phyloP scores from a whole-genome alignment of 345 rosid species.

The Citrus medica region DNA sequence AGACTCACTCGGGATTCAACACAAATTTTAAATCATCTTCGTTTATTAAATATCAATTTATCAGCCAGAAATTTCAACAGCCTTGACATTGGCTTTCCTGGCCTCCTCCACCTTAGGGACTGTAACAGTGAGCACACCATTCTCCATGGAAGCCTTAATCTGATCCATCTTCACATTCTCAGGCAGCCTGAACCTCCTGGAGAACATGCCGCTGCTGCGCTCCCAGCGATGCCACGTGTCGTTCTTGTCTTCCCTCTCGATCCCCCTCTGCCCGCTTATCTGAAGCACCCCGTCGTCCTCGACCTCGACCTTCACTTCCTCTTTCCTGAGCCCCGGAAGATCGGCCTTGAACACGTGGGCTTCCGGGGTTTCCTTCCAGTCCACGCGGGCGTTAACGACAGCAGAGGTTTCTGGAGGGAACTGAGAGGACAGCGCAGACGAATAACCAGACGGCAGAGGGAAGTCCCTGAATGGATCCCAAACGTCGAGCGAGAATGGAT shows the following conservation, averaged over 20 bases:
- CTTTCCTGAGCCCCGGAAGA: conserved; percentile 12
- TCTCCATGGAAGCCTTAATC: conserved; percentile 15
- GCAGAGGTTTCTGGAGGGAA: conserved; percentile 8
- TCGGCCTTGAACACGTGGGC: conserved; percentile 9
- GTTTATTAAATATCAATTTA: too few relatives aligned
- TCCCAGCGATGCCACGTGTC: conserved; percentile 22
- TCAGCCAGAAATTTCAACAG: neutral
- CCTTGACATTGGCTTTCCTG: neutral
- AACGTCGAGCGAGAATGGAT: conserved; percentile 2
- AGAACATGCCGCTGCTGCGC: conserved; percentile 16
- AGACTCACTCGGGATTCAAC: too few relatives aligned
- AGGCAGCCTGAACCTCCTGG: conserved; percentile 9
- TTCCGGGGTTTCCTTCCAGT: conserved; percentile 5
- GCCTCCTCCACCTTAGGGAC: neutral
- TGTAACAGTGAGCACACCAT: conserved; percentile 15
- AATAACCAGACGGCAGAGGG: neutral
- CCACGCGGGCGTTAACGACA: conserved; percentile 8
- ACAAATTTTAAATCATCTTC: too few relatives aligned
- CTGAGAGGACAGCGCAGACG: neutral
- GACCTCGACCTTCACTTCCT: conserved; percentile 16
- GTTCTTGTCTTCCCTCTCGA: conserved; percentile 23
- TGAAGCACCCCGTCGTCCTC: conserved; percentile 10
- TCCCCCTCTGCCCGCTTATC: conserved; percentile 13
- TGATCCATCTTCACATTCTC: conserved; percentile 13
- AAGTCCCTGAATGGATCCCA: conserved; percentile 8